These are phyloP conservation scores for Ophiocordyceps camponoti-leonardi DNA, from an alignment of 2,329 filamentous ascomycete species.

Conservation along the genomic window DNA sequence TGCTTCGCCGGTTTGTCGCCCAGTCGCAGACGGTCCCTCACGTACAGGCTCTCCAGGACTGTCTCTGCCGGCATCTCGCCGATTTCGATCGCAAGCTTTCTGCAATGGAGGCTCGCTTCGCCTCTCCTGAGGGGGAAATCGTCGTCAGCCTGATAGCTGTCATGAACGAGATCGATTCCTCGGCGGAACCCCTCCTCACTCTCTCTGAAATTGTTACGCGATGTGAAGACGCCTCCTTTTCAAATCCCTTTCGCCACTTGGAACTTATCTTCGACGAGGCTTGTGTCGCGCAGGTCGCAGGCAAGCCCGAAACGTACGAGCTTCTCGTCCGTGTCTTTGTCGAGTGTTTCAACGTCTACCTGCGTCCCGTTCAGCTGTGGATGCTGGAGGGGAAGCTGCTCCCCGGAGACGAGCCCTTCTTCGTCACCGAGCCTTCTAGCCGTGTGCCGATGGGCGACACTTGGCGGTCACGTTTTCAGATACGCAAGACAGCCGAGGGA, in stretches of 20 bases:
- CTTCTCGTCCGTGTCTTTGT: conserved; percentile 57
- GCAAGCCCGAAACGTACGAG: conserved; percentile 41
- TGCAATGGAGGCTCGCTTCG: conserved; percentile 39
- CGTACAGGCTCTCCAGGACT: conserved; percentile 55
- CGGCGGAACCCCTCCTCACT: conserved; percentile 36
- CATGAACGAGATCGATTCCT: conserved; percentile 35
- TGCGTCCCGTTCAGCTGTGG: conserved; percentile 66
- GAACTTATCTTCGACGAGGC: conserved; percentile 61
- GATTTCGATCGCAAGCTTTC: conserved; percentile 43
- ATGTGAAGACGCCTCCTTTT: conserved; percentile 29
- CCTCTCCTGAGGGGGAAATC: conserved; percentile 32
- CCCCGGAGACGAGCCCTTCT: conserved; percentile 53
- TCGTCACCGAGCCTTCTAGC: conserved; percentile 44
- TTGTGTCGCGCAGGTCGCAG: conserved; percentile 51
- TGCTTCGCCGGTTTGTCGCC: conserved; percentile 26
- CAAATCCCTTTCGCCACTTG: conserved; percentile 52
- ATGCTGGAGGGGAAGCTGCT: conserved; percentile 63
- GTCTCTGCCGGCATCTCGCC: conserved; percentile 37
- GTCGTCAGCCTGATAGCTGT: conserved; percentile 51
- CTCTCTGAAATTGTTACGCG: conserved; percentile 46
- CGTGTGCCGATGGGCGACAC: conserved; percentile 44
- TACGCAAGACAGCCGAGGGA: conserved; percentile 44
- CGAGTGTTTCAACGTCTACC: conserved; percentile 65
- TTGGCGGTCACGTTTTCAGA: conserved; percentile 59
- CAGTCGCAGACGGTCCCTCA: conserved; percentile 34